These are phyloP conservation scores for Nemania sp. DNA, from an alignment of 2,329 filamentous ascomycete genomes.

Conservation along the genomic window DNA sequence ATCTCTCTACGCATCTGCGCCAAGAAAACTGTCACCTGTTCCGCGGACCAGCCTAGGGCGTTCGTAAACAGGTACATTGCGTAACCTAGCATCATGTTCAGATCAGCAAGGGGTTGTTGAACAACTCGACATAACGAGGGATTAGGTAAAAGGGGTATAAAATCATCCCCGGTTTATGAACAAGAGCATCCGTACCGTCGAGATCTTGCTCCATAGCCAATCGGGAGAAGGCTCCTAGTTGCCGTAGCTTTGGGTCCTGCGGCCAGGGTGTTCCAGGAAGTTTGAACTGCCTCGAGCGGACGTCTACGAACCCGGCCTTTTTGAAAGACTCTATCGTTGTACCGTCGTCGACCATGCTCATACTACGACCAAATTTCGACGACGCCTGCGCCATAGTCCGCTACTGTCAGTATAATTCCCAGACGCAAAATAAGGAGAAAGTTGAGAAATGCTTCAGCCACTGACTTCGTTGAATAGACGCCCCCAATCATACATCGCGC, in stretches of 20 bases:
- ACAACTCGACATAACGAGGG: neutral
- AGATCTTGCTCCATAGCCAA: slow-evolving; percentile 36
- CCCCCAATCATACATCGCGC: slow-evolving; percentile 33
- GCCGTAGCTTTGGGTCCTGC: slow-evolving; percentile 33
- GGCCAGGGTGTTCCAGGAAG: slow-evolving; percentile 43
- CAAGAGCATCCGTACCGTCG: slow-evolving; percentile 28
- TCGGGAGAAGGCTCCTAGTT: slow-evolving; percentile 36
- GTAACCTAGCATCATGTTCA: slow-evolving; percentile 27
- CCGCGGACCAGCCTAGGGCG: slow-evolving; percentile 32
- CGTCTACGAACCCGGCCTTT: slow-evolving; percentile 60
- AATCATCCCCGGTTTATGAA: neutral
- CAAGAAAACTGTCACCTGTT: slow-evolving; percentile 29
- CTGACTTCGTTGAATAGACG: slow-evolving; percentile 46
- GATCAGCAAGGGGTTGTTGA: neutral
- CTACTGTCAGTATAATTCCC: slow-evolving; percentile 33
- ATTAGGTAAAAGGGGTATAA: neutral
- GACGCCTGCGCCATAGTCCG: slow-evolving; percentile 14
- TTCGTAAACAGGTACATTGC: slow-evolving; percentile 35
- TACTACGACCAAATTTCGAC: slow-evolving; percentile 46
- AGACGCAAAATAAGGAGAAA: neutral
- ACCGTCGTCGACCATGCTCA: slow-evolving; percentile 55
- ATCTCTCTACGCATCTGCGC: slow-evolving; percentile 32
- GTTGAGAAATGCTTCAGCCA: slow-evolving; percentile 25
- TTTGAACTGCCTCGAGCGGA: slow-evolving; percentile 55
- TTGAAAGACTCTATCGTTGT: slow-evolving; percentile 55